Base-by-base conservation (phyloP, 345 rosid genomes). In the Noccaea bulbosa region DNA sequence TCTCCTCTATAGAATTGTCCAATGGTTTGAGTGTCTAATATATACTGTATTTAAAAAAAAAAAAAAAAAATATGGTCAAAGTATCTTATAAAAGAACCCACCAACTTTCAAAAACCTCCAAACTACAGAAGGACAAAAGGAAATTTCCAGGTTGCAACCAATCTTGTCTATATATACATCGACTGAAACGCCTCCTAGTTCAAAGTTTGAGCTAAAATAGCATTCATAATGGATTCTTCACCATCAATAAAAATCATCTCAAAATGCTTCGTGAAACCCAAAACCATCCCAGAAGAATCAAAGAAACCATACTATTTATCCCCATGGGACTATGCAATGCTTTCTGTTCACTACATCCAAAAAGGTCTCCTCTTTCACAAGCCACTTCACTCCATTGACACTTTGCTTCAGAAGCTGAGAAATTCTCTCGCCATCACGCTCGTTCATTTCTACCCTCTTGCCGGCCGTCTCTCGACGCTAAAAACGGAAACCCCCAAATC, bases 291-390 rank as follows among this genome's bases (percentile, higher is more conserved):
- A 14, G 77, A 84, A 16, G 86, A 71, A 58, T 81, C 78, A 53
- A 79, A 72, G 41, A 69, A 78, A 30, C 93, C 95, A 4, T 73
- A 41, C 48, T 70, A 88, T 69, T 54, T 92, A 69, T 59, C 85
- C 0, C 81, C 91, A 46, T 90, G 91, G 96, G 98, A 89, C 78
- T 85, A 85, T 5, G 73, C 69, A 6, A 82, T 92, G 93, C 72
- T 92, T 11, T 78, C 94, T n/a, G 81, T 76, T 6, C 86, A 86
- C 0, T 85, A 90, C 74, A 88, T 88, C 65, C 97, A 92, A 55
- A 86, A 84, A 50, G 94, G 96, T 22, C 87, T 84, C 2, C 67
- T 74, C 54, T 77, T 91, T 88, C 60, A 86, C 73, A 65, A 92
- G 84, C 47, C 91, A 83, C 45, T 85, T 82, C 44, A 78, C n/a